Conservation (phyloP, 257 asterid genomes). For the Apocynum venetum region DNA sequence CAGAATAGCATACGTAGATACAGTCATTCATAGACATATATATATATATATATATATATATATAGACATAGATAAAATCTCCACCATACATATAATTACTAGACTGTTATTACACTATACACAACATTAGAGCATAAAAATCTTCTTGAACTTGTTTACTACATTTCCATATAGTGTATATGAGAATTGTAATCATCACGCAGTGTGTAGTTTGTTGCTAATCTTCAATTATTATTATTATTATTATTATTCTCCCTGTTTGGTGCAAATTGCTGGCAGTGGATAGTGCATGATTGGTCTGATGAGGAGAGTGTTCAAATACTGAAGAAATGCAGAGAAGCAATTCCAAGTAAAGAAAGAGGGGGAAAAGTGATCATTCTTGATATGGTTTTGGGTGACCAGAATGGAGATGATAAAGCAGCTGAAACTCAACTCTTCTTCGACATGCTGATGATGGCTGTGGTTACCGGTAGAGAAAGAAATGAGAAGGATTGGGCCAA, state of each 20-base stretch:
- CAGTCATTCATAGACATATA: too few species aligned
- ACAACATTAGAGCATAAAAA: too few species aligned
- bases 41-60: too few species aligned
- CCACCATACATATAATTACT: too few species aligned
- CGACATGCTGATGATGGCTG: conserved; percentile 28
- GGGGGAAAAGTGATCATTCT: conserved; percentile 32
- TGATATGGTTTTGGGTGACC: conserved; percentile 24
- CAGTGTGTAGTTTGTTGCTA: background rate
- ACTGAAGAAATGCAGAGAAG: conserved; percentile 36
- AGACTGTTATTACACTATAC: too few species aligned
- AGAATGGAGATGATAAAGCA: conserved; percentile 7
- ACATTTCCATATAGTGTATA: too few species aligned
- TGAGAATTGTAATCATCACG: background rate
- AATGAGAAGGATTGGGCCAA: conserved; percentile 38
- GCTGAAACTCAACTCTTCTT: conserved; percentile 16
- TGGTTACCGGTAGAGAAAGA: conserved; percentile 29
- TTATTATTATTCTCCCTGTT: too few species aligned
- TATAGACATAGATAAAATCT: too few species aligned
- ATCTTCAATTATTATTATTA: background rate
- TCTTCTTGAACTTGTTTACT: too few species aligned
- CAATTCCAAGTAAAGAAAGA: conserved; percentile 14
- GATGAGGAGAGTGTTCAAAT: conserved; percentile 26
- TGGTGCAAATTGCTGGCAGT: conserved; percentile 13
- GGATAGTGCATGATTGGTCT: conserved; percentile 33
- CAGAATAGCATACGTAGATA: too few species aligned